Base-by-base conservation (phyloP, 2,329 filamentous ascomycete species). In the Anthostomella pinea region DNA sequence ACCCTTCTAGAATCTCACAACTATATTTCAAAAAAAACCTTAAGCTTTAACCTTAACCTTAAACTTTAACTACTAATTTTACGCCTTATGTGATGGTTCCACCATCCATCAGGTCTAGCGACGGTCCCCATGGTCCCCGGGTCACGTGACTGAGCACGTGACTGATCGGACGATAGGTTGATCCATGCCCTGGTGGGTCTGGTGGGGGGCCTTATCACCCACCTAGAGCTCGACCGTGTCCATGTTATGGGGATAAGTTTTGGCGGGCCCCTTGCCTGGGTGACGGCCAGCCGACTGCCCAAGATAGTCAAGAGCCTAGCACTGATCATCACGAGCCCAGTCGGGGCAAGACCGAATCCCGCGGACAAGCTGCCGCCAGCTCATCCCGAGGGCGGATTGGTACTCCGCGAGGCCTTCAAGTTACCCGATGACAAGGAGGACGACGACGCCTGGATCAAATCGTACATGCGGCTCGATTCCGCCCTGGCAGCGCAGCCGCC, bases 231-330 rank as follows among this genome's bases (percentile, higher is more conserved):
- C 2, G 39, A 46, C 3, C 36, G 43, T 0, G 40, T 55, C 7
- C 55, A 60, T 20, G 3, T 60, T 1, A 43, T 58, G 2, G 56
- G 54, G 5, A 19, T 37, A 2, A 59, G 57, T 17, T 43, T 57
- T 23, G 56, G 57, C 13, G 55, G 57, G 0, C 41, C 51, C 1
- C 38, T 58, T 4, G 42, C 50, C 3, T 57, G 48, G 37, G 38
- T 46, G 6, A 32, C 53, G 2, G 52, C 56, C 15, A 29, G 37
- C 1, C 43, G 46, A 2, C 47, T 48, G 6, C 41, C 46, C 0
- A 27, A 43, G 1, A 34, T 47, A 2, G 38, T 46, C 6, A 37
- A 35, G 11, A 59, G 56, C 27, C 35, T 60, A 13, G 47, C 48
- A 0, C 46, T 59, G 3, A 8, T 56, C 10, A 35, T 50, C 8